Evolutionary conservation across 805 yeast species (phyloP).

Genomic region (Tetrapisispora phaffii): DNA sequence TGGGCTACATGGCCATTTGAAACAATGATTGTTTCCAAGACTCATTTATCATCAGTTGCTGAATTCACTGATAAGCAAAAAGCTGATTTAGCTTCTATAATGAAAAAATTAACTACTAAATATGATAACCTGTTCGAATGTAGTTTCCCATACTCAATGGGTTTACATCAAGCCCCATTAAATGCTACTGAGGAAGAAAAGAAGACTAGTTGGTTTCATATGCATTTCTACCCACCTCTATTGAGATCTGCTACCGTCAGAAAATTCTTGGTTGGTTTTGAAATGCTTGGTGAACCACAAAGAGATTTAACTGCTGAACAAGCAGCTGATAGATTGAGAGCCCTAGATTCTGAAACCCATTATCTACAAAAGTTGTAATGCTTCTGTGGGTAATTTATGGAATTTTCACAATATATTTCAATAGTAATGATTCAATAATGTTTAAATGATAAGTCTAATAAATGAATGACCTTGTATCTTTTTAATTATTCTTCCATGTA

Average conservation of each 20-base stretch:
- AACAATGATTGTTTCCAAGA: constrained; percentile 51
- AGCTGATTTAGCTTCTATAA: constrained; percentile 44
- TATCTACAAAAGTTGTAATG: constrained; percentile 35
- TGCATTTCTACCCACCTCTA: constrained; percentile 74
- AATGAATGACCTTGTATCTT: no score
- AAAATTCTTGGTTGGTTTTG: constrained; percentile 69
- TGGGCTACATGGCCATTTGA: constrained; percentile 85
- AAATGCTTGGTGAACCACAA: constrained; percentile 59
- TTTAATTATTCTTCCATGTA: no score
- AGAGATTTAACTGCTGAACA: constrained; percentile 29
- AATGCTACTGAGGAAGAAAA: constrained; percentile 36
- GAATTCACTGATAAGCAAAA: constrained; percentile 40
- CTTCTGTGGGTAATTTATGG: neutral
- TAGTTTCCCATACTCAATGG: constrained; percentile 74
- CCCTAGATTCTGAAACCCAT: constrained; percentile 30
- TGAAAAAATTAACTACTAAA: constrained; percentile 46
- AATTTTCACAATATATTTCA: neutral
- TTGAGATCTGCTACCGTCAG: constrained; percentile 65
- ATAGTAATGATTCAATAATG: neutral
- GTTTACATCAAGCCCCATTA: constrained; percentile 66
- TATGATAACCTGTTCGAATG: constrained; percentile 65
- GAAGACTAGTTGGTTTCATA: constrained; percentile 48
- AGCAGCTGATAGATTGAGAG: constrained; percentile 34
- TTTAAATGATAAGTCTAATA: no score
- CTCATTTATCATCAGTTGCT: constrained; percentile 41